phyloP scores from a whole-genome alignment of 768 basidiomycete genomes.

The Dacryopinax primogenitus region DNA sequence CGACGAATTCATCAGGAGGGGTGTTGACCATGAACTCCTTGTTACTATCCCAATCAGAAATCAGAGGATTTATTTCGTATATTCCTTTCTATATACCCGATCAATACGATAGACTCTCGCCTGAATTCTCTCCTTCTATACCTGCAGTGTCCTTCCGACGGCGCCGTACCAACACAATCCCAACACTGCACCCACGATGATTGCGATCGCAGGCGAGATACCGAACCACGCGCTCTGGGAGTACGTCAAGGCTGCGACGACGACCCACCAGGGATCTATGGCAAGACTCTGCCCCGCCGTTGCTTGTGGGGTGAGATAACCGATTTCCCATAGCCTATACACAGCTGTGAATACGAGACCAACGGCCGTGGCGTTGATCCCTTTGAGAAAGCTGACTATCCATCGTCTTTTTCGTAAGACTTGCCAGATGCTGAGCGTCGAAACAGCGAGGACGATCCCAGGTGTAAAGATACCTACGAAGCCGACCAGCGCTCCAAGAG shows the following conservation, averaged over 20 bases:
- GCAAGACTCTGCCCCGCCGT: background rate
- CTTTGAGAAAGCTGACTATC: background rate
- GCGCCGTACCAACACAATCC: too few species aligned
- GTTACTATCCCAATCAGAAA: too few species aligned
- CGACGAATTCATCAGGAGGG: too few species aligned
- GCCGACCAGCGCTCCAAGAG: conserved; percentile 39
- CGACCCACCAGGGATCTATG: background rate
- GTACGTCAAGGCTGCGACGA: background rate
- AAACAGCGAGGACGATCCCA: conserved; percentile 22
- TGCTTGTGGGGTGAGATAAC: background rate
- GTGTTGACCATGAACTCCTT: too few species aligned
- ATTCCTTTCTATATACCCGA: too few species aligned
- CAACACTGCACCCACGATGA: background rate
- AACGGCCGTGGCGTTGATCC: background rate
- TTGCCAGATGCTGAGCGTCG: background rate
- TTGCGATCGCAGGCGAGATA: background rate
- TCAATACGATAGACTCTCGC: too few species aligned
- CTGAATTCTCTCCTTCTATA: too few species aligned
- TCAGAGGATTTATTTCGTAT: too few species aligned
- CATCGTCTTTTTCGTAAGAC: background rate
- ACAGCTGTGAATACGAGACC: background rate
- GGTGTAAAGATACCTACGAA: conserved; percentile 41
- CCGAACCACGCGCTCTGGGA: background rate
- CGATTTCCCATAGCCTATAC: background rate
- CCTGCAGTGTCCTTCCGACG: too few species aligned